These are phyloP conservation scores for Prunus fruticosa DNA, from an alignment of 306 rosid genomes.

Conservation along the genomic window DNA sequence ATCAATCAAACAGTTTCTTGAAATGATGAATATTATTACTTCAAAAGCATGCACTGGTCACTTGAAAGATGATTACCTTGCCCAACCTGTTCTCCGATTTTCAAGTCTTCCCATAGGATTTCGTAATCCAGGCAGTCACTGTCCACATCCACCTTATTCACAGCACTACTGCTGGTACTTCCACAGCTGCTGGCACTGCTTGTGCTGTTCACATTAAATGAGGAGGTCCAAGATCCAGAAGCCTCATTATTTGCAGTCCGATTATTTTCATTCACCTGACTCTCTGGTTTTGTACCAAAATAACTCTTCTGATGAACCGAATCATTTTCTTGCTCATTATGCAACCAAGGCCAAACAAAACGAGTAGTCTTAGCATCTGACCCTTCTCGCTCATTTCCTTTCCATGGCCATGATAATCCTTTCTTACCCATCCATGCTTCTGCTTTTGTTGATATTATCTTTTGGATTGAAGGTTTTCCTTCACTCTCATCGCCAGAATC, in stretches of 20 bases:
- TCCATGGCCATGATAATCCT: slow-evolving; percentile 90
- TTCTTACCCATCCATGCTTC: slow-evolving; percentile 92
- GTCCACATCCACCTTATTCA: slow-evolving; percentile 75
- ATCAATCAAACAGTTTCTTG: background rate
- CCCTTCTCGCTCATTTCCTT: slow-evolving; percentile 64
- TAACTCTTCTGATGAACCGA: slow-evolving; percentile 37
- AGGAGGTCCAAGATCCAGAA: slow-evolving; percentile 72
- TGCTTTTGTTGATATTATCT: slow-evolving; percentile 61
- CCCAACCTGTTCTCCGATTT: slow-evolving; percentile 91
- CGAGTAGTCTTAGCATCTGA: slow-evolving; percentile 47
- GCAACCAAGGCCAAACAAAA: slow-evolving; percentile 57
- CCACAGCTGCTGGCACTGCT: slow-evolving; percentile 98
- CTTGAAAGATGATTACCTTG: slow-evolving; percentile 60
- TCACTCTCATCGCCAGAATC: slow-evolving; percentile 70
- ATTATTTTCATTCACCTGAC: slow-evolving; percentile 49
- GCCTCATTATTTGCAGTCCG: slow-evolving; percentile 64
- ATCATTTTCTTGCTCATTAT: slow-evolving; percentile 68
- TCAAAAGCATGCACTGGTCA: slow-evolving; percentile 16
- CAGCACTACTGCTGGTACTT: slow-evolving; percentile 73
- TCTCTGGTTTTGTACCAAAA: slow-evolving; percentile 50
- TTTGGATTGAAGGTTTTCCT: slow-evolving; percentile 66
- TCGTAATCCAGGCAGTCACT: slow-evolving; percentile 89
- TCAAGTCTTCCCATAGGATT: slow-evolving; percentile 96
- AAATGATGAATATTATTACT: slow-evolving; percentile 15
- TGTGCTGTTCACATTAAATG: slow-evolving; percentile 81